Base-by-base conservation (phyloP, 2,329 filamentous ascomycete species). In the Furcasterigmium sp. region DNA sequence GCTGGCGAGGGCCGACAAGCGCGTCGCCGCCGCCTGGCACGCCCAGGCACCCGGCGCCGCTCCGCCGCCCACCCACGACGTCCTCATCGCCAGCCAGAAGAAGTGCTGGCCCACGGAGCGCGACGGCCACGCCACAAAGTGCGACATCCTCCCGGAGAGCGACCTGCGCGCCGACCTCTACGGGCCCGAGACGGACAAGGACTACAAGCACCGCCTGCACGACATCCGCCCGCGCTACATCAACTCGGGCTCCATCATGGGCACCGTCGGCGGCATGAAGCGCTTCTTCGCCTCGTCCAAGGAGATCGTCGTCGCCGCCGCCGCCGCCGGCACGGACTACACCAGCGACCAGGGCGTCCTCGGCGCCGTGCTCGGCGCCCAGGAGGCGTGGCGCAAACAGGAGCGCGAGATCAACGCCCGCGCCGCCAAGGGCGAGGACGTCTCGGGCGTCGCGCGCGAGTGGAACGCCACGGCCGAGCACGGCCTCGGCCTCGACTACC, bases 1-100 rank as follows among this genome's bases (percentile, higher is more conserved):
- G 23, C 64, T 64, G 44, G 44, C 46, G 5, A 59, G 62, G 29
- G 61, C 63, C 15, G 53, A 65, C 42, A 50, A 53, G 6, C 57
- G 63, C 15, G 28, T 54, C 4, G 55, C 43, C 7, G 43, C 47
- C 3, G 41, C 54, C 5, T 64, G 62, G 62, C 18, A 39, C 4
- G 32, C 41, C 1, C 26, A 46, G 3, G 23, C 41, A 2, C 28
- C 42, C 8, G 41, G 38, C 5, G 44, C 35, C 14, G 26, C 13
- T 15, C 10, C 40, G 46, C 23, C 61, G 57, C 48, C 61, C 54
- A 23, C 45, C 13, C 55, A 58, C 26, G 51, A 51, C 29, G 51
- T 59, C 35, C 42, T 58, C 21, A 48, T 51, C 6, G 49, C 53
- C 6, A 43, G 52, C 0, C 48, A 51, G 38, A 59, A 59, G 45